Evolutionary conservation across 805 yeast species (phyloP).

Genomic region (Yamadazyma ubonensis): DNA sequence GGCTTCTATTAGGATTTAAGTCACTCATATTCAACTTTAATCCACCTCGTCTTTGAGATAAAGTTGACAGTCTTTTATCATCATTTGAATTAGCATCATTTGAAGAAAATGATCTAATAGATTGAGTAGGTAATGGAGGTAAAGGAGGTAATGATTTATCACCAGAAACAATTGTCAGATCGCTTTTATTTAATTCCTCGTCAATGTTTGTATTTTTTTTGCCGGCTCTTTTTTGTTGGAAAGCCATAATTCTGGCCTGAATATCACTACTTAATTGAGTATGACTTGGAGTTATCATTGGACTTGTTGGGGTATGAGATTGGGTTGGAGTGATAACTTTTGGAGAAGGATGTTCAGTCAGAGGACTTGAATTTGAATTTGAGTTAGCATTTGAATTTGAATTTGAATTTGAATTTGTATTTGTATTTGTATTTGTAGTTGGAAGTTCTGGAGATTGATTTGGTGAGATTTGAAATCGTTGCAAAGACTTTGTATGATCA

Average conservation of each 20-base stretch:
- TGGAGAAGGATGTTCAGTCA: conserved; percentile 2
- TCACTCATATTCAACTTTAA: conserved; percentile 47
- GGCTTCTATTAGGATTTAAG: conserved; percentile 21
- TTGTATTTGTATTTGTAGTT: no score
- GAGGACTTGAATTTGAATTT: not conserved
- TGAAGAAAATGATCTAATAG: conserved; percentile 17
- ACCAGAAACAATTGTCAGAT: conserved; percentile 6
- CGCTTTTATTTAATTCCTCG: conserved; percentile 7
- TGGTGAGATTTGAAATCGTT: not conserved
- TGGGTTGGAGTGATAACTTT: conserved; percentile 10
- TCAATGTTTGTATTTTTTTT: conserved; percentile 5
- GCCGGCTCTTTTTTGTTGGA: conserved; percentile 68
- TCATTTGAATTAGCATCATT: conserved; percentile 12
- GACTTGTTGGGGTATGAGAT: conserved; percentile 15
- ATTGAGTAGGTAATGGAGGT: conserved; percentile 26
- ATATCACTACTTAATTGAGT: conserved; percentile 61
- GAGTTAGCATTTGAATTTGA: not conserved
- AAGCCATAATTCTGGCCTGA: conserved; percentile 84
- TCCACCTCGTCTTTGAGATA: conserved; percentile 52
- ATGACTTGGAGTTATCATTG: conserved; percentile 16
- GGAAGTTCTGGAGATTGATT: no score
- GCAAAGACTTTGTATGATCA: not conserved
- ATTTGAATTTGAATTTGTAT: no score
- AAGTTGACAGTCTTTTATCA: conserved; percentile 36
- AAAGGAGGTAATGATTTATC: conserved; percentile 16